Base-by-base conservation (phyloP, 2,329 filamentous ascomycete genomes). In the Allantophomopsis cytisporea region DNA sequence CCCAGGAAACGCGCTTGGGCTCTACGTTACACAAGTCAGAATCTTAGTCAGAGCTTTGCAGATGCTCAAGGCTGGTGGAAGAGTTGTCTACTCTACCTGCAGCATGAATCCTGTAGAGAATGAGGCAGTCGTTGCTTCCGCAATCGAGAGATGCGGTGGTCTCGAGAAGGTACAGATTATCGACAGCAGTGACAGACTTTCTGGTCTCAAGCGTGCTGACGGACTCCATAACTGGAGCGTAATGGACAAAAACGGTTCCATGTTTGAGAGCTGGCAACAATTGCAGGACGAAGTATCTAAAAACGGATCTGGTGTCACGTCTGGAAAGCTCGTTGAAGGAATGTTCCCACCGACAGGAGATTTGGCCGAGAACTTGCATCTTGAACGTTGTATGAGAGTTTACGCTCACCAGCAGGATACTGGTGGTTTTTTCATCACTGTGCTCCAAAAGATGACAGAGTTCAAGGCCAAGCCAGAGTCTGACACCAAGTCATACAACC, bases 41-140 rank as follows among this genome's bases (percentile, higher is more conserved):
- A 98, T 98, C 49, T 68, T 98, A 37, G 83, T 94, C 41, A 80
- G 91, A 45, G 85, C 91, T 23, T 69, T 98, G 38, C 89, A 96
- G 63, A 86, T 98, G 78, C 75, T 98, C 48, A 96, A 95, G 67
- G 82, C 86, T 41, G 89, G 91, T 32, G 91, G 91, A 38, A 77
- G 88, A 46, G 84, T 96, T 20, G 89, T 98, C 39, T 98, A 96
- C 65, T 96, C 89, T 3, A 98, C 91, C 15, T 98, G 91, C 70
- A 95, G 87, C 60, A 86, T 98, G 83, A 98, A 98, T 62, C 91
- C 91, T 0, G 77, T 96, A 20, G 91, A 98, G 66, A 94, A 98
- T 54, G 91, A 98, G 62, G 81, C 91, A 6, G 87, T 96, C 13
- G 68, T 98, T 43, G 78, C 84, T 1, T 80, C 82, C 18, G 91